Conservation (phyloP, 306 rosid species). For the Cicer pinnatifidum region DNA sequence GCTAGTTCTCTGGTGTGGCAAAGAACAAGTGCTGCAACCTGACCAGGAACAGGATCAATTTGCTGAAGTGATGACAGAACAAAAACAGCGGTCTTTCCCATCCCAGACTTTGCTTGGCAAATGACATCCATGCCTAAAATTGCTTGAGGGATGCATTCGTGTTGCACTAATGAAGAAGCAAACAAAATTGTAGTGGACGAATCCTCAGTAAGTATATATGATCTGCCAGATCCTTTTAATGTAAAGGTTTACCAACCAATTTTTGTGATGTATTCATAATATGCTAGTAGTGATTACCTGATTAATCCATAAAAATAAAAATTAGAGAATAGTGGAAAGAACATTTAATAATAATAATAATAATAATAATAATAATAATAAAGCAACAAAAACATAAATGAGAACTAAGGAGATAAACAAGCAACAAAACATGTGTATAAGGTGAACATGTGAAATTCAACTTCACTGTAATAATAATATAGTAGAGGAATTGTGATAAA, state of each 20-base stretch:
- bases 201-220: conserved; percentile 76
- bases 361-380: conserved; percentile 20
- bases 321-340: conserved; percentile 14
- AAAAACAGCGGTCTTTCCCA: conserved; percentile 83
- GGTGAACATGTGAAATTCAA: conserved; percentile 11
- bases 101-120: conserved; percentile 81
- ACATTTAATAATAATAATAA: neutral
- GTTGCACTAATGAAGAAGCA: conserved; percentile 76
- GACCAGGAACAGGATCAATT: conserved; percentile 77
- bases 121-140: conserved; percentile 78
- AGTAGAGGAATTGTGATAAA: neutral
- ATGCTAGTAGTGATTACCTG: conserved; percentile 79
- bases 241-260: conserved; percentile 78
- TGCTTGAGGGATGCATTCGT: conserved; percentile 83
- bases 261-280: conserved; percentile 62
- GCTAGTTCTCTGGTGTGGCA: conserved; percentile 80
- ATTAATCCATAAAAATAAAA: conserved; percentile 23
- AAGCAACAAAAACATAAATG: neutral
- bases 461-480: neutral
- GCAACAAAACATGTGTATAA: neutral
- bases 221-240: conserved; percentile 68
- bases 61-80: conserved; percentile 73
- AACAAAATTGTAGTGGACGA: conserved; percentile 70
- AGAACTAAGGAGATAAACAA: conserved; percentile 4
- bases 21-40: conserved; percentile 74